These are phyloP conservation scores for Candida sphagnicola DNA, from an alignment of 805 yeast genomes.

Conservation along the genomic window DNA sequence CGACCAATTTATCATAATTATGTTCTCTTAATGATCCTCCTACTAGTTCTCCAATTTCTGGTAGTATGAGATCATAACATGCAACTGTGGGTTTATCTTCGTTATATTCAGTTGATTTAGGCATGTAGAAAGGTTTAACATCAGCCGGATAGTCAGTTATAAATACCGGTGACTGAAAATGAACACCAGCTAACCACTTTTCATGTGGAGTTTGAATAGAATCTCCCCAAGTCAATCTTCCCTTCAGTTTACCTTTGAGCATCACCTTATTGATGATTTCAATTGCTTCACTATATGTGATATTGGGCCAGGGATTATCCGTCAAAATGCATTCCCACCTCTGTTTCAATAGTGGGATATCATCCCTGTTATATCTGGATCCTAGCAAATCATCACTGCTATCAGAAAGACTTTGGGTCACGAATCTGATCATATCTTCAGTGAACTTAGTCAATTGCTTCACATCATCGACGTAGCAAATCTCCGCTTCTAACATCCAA, in stretches of 20 bases:
- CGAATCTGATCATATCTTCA: conserved; percentile 64
- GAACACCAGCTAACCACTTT: conserved; percentile 75
- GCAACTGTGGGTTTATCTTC: conserved; percentile 59
- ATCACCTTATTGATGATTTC: conserved; percentile 40
- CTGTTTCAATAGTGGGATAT: conserved; percentile 28
- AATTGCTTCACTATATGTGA: conserved; percentile 77
- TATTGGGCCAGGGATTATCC: conserved; percentile 53
- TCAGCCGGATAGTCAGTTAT: conserved; percentile 81
- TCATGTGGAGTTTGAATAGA: conserved; percentile 83
- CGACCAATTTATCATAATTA: conserved; percentile 40
- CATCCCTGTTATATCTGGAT: conserved; percentile 37
- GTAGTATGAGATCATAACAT: conserved; percentile 85
- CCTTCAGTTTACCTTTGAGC: conserved; percentile 31
- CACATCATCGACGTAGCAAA: conserved; percentile 60
- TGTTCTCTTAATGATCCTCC: conserved; percentile 96
- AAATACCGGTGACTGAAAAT: conserved; percentile 73
- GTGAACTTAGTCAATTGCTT: conserved; percentile 59
- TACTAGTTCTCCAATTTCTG: conserved; percentile 87
- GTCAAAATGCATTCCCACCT: conserved; percentile 61
- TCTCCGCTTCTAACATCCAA: conserved; percentile 96
- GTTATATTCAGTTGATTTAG: conserved; percentile 35
- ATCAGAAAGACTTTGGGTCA: conserved; percentile 20
- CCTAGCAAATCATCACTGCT: conserved; percentile 22
- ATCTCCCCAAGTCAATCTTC: conserved; percentile 57
- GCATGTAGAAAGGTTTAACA: conserved; percentile 93